Percentiles rank a stretch among this genome's conserved stretches.
Conservation (phyloP, 2,329 filamentous ascomycete genomes). For the Teratosphaeria zuluensis region DNA sequence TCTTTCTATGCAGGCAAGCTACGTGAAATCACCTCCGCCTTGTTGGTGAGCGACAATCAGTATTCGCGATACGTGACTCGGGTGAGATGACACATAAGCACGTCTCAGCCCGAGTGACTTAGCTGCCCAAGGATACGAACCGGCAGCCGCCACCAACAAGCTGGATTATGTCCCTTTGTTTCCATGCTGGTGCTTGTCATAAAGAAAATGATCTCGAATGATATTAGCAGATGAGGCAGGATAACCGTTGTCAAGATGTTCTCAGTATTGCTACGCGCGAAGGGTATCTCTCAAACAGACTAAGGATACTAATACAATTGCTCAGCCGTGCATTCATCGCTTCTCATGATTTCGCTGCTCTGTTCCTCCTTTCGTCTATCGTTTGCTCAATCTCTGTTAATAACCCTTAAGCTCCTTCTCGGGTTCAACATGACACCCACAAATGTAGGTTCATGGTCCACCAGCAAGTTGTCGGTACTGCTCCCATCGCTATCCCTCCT, state of each 20-base stretch:
- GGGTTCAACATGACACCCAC: conserved; percentile 58
- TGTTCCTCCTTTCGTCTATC: conserved; percentile 1
- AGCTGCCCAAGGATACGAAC: not conserved
- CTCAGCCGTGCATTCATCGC: not conserved
- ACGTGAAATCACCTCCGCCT: too few species aligned
- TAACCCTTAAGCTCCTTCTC: conserved; percentile 57
- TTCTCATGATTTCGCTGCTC: not conserved
- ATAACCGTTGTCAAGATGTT: not conserved
- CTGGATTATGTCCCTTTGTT: not conserved
- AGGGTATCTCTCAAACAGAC: not conserved
- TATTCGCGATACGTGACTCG: not conserved
- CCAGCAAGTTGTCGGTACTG: conserved; percentile 49
- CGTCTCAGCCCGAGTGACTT: not conserved
- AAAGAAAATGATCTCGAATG: not conserved
- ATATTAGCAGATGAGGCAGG: too few species aligned
- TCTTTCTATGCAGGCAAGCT: not conserved
- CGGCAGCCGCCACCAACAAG: not conserved
- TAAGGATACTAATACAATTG: not conserved
- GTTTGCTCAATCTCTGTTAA: conserved; percentile 45
- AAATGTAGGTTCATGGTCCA: conserved; percentile 59
- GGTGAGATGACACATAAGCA: not conserved
- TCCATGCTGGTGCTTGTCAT: not conserved
- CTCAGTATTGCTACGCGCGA: not conserved
- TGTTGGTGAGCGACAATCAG: too few species aligned
- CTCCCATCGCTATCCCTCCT: conserved; percentile 36